Conservation (phyloP, 495 filamentous ascomycete species). For the Penicillium bialowiezense region DNA sequence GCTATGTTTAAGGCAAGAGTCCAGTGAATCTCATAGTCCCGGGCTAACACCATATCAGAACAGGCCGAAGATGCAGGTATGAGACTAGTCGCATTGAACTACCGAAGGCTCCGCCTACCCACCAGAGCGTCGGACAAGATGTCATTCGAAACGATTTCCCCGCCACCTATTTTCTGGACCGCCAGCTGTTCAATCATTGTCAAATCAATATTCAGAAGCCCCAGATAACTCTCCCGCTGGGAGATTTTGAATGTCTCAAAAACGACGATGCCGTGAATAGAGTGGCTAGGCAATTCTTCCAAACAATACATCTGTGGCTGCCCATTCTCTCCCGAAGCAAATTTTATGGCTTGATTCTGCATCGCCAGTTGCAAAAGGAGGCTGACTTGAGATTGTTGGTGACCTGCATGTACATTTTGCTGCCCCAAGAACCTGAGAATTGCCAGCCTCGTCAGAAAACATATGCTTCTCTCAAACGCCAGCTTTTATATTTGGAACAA, state of each 20-base stretch:
- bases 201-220: slow-evolving; percentile 10
- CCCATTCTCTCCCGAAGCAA: slow-evolving; percentile 50
- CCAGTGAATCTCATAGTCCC: neutral
- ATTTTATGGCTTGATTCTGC: slow-evolving; percentile 26
- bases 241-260: slow-evolving; percentile 20
- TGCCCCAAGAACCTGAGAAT: no score
- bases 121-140: slow-evolving; percentile 8
- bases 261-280: slow-evolving; percentile 18
- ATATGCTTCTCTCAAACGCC: slow-evolving; percentile 15
- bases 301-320: slow-evolving; percentile 39
- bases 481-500: slow-evolving; percentile 40
- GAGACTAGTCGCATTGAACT: slow-evolving; percentile 2
- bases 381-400: slow-evolving; percentile 48
- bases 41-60: neutral
- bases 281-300: slow-evolving; percentile 20
- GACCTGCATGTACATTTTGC: slow-evolving; percentile 34
- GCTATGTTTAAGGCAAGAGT: slow-evolving; percentile 15
- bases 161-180: slow-evolving; percentile 21
- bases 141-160: slow-evolving; percentile 16
- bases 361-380: slow-evolving; percentile 31
- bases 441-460: no score
- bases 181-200: slow-evolving; percentile 12
- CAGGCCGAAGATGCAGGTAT: slow-evolving; percentile 19
- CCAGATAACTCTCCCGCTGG: neutral
- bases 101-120: slow-evolving; percentile 2